These are phyloP conservation scores for Citeromyces hawaiiensis DNA, from an alignment of 1,139 yeast genomes.

Conservation along the genomic window DNA sequence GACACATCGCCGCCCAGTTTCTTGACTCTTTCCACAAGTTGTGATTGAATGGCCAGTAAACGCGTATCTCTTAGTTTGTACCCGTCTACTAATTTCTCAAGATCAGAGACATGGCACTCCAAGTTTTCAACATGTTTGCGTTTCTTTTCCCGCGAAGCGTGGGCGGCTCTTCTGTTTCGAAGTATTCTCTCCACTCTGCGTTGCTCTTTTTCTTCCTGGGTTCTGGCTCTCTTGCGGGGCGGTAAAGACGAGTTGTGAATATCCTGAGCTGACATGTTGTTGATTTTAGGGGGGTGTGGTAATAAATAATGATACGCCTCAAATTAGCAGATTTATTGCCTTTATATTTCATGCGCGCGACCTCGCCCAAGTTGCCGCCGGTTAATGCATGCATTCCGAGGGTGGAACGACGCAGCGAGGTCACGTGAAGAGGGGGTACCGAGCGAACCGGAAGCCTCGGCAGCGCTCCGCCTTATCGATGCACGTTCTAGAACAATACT, in stretches of 20 bases:
- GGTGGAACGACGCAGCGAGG: neutral
- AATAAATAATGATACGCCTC: neutral
- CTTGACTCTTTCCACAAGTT: slow-evolving; percentile 14
- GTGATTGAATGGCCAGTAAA: slow-evolving; percentile 7
- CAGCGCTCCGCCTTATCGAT: neutral
- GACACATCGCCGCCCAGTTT: slow-evolving; percentile 9
- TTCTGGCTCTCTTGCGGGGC: slow-evolving; percentile 92
- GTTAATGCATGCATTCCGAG: neutral
- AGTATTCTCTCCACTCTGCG: slow-evolving; percentile 85
- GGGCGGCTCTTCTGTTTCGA: slow-evolving; percentile 94
- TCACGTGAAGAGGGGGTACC: neutral
- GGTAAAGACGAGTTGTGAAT: slow-evolving; percentile 35
- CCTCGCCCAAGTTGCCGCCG: neutral
- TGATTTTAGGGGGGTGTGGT: neutral
- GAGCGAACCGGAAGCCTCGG: neutral
- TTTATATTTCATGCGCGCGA: neutral
- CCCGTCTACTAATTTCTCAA: slow-evolving; percentile 22
- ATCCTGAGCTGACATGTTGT: neutral
- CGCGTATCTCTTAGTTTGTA: slow-evolving; percentile 11
- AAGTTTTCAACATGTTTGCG: slow-evolving; percentile 81
- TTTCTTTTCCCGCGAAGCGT: slow-evolving; percentile 93
- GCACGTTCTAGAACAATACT: neutral
- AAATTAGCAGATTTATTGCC: neutral
- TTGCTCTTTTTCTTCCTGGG: slow-evolving; percentile 94
- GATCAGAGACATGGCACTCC: slow-evolving; percentile 45